Percentiles rank a stretch among this genome's conserved stretches.
Evolutionary conservation across 2,329 filamentous ascomycete species (phyloP).

Genomic region (Hymenoscyphus repandus): DNA sequence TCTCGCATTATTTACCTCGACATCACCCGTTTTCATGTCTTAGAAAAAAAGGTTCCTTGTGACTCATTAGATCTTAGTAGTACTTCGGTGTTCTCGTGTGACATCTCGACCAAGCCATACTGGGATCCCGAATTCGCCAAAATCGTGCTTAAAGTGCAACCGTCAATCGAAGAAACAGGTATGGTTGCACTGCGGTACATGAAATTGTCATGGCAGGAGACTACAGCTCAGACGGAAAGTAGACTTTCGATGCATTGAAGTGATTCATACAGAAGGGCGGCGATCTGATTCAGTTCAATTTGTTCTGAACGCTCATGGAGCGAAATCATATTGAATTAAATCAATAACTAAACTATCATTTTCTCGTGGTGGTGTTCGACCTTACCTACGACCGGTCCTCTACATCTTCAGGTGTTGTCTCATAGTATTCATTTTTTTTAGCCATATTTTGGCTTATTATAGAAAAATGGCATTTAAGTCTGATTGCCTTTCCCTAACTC

Average conservation of each 20-base stretch:
- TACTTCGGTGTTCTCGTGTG: conserved; percentile 5
- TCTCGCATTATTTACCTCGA: conserved; percentile 2
- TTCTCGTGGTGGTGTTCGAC: no score
- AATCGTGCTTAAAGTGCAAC: conserved; percentile 4
- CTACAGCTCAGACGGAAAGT: conserved; percentile 3
- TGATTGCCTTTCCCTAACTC: no score
- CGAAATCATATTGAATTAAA: no score
- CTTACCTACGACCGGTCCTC: no score
- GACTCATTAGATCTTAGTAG: conserved; percentile 9
- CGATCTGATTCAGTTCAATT: not conserved
- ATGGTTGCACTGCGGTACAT: conserved; percentile 9
- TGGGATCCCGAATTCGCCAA: conserved; percentile 9
- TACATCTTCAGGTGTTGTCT: no score
- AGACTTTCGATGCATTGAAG: conserved; percentile 3
- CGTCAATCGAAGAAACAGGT: conserved; percentile 9
- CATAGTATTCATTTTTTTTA: no score
- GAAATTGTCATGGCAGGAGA: conserved; percentile 12
- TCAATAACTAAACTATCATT: no score
- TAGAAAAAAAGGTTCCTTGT: conserved; percentile 7
- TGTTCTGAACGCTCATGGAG: no score
- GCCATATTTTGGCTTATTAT: no score
- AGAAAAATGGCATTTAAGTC: no score
- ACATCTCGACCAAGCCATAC: conserved; percentile 11
- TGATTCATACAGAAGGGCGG: conserved; percentile 7
- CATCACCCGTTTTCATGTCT: conserved; percentile 5